Base-by-base conservation (phyloP, 1,139 yeast genomes). In the Insectozyma bohioensis region DNA sequence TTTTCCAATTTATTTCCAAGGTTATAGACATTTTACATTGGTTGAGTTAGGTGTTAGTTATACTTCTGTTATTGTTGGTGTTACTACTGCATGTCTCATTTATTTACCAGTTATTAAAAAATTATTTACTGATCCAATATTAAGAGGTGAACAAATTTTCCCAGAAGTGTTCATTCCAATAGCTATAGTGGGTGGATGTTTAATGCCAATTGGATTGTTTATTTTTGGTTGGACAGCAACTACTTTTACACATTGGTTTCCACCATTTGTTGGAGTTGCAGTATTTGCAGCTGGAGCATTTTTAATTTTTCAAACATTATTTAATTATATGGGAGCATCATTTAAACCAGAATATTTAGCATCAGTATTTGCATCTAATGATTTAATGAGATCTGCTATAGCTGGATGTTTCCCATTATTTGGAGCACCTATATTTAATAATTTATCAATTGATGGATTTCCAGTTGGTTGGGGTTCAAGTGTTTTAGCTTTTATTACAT, bases 321-420 rank as follows among this genome's bases (percentile, higher is more conserved):
- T 60, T 48, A 60, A 59, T 43, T 62, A 61, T 40, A 48, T 62
- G 48, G 56, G 61, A 6, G 51, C 51, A 47, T 41, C 49, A 2
- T 70, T 64, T 48, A 33, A 39, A 20, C 58, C 52, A 33, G 54
- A 62, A 32, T 68, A 64, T 46, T 52, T 73, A 48, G 84, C 83
- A 0, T 75, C 83, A 4, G 80, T 75, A 4, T 76, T 73, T 51
- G 81, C 82, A 2, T 71, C 77, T 16, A 76, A 76, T 45, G 75
- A 67, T 10, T 58, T 76, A 34, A 64, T 67, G 44, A 63, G 84
- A 45, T 67, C 80, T 1, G 58, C 61, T 2, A 61, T 75, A 50
- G 85, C 80, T 0, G 78, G 78, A 21, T 74, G 73, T 4, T 80
- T 80, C 63, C 85, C 86, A 27, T 56, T 80, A 30, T 78, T 80